Evolutionary conservation across 192 early-diverging fungal genomes (phyloP).

Genomic region (Chytriomyces sp.): DNA sequence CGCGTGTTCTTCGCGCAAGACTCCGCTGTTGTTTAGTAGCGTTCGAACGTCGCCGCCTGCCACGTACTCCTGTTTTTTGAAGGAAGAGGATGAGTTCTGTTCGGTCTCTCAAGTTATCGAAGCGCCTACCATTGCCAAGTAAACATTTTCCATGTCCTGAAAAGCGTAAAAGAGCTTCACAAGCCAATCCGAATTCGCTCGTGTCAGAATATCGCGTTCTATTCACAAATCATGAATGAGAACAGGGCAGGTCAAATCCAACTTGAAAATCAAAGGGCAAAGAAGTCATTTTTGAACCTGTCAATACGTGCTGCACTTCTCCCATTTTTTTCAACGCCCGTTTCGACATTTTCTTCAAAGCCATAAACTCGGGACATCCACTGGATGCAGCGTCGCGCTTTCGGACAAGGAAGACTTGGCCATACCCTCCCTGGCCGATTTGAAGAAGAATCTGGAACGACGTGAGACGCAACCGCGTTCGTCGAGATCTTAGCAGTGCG

Average conservation of each 20-base stretch:
- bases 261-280: background rate
- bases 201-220: slow-evolving; percentile 77
- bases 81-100: background rate
- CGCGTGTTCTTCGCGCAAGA: slow-evolving; percentile 59
- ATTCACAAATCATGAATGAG: slow-evolving; percentile 45
- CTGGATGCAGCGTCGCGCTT: slow-evolving; percentile 61
- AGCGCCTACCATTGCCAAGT: slow-evolving; percentile 69
- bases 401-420: slow-evolving; percentile 75
- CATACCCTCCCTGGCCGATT: slow-evolving; percentile 79
- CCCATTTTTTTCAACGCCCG: slow-evolving; percentile 64
- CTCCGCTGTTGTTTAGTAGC: slow-evolving; percentile 72
- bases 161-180: slow-evolving; percentile 91
- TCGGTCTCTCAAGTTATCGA: background rate
- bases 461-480: slow-evolving; percentile 68
- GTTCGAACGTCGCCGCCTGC: slow-evolving; percentile 80
- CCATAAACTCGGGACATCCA: slow-evolving; percentile 61
- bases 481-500: slow-evolving; percentile 64
- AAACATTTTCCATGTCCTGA: slow-evolving; percentile 74
- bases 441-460: slow-evolving; percentile 74
- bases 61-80: slow-evolving; percentile 54
- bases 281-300: background rate
- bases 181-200: slow-evolving; percentile 77
- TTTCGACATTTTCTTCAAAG: slow-evolving; percentile 82
- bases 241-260: background rate
- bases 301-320: slow-evolving; percentile 55